phyloP scores from a whole-genome alignment of 78 protist species.

The Parvularia atlantis region DNA sequence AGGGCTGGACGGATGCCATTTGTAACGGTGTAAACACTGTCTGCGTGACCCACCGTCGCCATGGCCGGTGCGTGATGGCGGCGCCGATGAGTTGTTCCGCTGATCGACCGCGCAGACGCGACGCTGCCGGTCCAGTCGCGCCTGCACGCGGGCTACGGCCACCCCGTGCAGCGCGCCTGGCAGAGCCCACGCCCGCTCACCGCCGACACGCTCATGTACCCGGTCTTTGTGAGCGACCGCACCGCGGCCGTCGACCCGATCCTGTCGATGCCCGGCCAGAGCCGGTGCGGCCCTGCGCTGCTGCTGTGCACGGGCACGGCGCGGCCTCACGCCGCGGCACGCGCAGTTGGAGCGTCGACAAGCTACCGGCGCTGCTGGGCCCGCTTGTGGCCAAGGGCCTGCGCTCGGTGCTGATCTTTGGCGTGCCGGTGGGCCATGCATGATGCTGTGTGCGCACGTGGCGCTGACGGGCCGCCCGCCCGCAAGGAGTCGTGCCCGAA shows the following conservation, averaged over 20 bases:
- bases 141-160: not conserved
- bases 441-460: not conserved
- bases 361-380: constrained; percentile 17
- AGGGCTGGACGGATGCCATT: too few species aligned
- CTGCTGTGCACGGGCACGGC: too few species aligned
- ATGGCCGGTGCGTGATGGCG: too few species aligned
- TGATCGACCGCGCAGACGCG: too few species aligned
- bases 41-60: too few species aligned
- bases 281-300: not conserved
- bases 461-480: too few species aligned
- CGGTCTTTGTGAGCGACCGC: constrained; percentile 44
- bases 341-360: constrained; percentile 11
- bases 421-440: constrained; percentile 44
- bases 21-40: too few species aligned
- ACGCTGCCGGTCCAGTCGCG: too few species aligned
- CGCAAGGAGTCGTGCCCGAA: too few species aligned
- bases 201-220: constrained; percentile 36
- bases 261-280: not conserved
- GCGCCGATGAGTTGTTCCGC: too few species aligned
- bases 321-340: not conserved
- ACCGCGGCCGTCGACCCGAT: not conserved
- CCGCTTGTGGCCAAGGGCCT: constrained; percentile 67
- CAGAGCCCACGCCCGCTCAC: not conserved
- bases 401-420: constrained; percentile 54
- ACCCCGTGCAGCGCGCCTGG: not conserved